Evolutionary conservation across 805 yeast genomes (phyloP), one percentile per base, ranked within the genome.

Genomic region (Lipomyces starkeyi): DNA sequence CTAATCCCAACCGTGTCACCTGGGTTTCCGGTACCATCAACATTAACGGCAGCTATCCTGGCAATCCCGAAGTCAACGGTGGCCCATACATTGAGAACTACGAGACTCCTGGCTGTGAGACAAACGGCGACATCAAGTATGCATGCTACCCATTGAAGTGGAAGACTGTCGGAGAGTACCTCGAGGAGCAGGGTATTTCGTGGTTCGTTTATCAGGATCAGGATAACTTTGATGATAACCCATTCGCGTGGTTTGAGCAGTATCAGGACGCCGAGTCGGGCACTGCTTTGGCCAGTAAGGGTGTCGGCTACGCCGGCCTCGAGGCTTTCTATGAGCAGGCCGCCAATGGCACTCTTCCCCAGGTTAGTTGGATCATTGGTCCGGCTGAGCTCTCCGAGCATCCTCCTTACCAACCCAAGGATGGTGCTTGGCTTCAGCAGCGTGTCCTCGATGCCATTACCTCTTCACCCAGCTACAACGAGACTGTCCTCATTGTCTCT

Each of bases 21-120:
- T 74, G 76, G 76, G 58, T 64, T 37, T 71, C 76, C 13, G 76
- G 75, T 20, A 62, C 73, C 2, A 63, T 74, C 56, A 74, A 74
- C 61, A 71, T 71, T 37, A 37, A 37, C 3, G 75, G 73, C n/a
- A 57, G 64, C 32, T 61, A 66, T 27, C 71, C 63, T 14, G 74
- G 75, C n/a, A 62, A 69, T 59, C 62, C 59, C 17, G 65, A 61
- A 62, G 64, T 34, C 29, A 55, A 43, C 29, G 76, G 76, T 13
- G 76, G 76, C 22, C 69, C 66, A 2, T 72, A 62, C 59, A 69
- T 72, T 34, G 76, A 74, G 63, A 73, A 74, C 60, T 68, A 63
- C 62, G 22, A 25, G 13, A 68, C 62, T 40, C 27, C 20, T 20
- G 59, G 29, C 9, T 64, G 69, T 25, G 70, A 62, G 40, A 32